Conservation (phyloP, 2,329 filamentous ascomycete genomes). For the Alternaria hordeiaustralica region DNA sequence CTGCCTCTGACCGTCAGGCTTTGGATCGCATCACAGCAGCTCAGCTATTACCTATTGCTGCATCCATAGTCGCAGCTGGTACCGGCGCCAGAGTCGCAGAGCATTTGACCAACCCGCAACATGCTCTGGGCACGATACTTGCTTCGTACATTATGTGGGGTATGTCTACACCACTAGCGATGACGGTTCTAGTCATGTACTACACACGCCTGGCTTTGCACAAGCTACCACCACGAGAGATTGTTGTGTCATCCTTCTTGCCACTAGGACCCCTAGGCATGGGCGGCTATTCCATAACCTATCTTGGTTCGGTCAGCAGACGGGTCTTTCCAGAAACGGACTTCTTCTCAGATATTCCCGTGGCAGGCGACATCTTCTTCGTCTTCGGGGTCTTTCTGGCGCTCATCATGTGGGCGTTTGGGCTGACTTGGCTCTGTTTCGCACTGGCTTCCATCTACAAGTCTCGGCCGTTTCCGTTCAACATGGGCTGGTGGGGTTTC, state of each 20-base stretch:
- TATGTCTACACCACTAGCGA: slow-evolving; percentile 65
- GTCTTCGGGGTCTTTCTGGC: slow-evolving; percentile 62
- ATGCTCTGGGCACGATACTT: slow-evolving; percentile 68
- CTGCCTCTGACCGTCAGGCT: slow-evolving; percentile 37
- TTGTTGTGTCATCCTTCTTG: slow-evolving; percentile 71
- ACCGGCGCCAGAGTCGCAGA: slow-evolving; percentile 69
- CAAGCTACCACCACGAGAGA: slow-evolving; percentile 69
- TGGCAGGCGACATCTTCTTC: slow-evolving; percentile 61
- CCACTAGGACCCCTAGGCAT: slow-evolving; percentile 72
- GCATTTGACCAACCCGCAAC: slow-evolving; percentile 61
- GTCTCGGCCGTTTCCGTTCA: slow-evolving; percentile 60
- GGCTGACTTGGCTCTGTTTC: slow-evolving; percentile 62
- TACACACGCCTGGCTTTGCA: slow-evolving; percentile 72
- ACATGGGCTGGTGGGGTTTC: slow-evolving; percentile 69
- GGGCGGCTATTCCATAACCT: slow-evolving; percentile 67
- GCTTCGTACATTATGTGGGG: slow-evolving; percentile 73
- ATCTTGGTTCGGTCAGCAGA: slow-evolving; percentile 55
- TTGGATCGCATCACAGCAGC: slow-evolving; percentile 64
- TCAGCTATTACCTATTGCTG: slow-evolving; percentile 70
- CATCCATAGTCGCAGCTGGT: slow-evolving; percentile 69
- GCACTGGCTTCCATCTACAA: slow-evolving; percentile 58
- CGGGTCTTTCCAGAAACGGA: slow-evolving; percentile 50
- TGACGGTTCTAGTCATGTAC: slow-evolving; percentile 70
- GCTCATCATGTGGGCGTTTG: slow-evolving; percentile 64
- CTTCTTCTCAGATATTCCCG: slow-evolving; percentile 45